Evolutionary conservation across 352 stramenopile genomes (phyloP).

Genomic region (Poterioochromonas sp.): DNA sequence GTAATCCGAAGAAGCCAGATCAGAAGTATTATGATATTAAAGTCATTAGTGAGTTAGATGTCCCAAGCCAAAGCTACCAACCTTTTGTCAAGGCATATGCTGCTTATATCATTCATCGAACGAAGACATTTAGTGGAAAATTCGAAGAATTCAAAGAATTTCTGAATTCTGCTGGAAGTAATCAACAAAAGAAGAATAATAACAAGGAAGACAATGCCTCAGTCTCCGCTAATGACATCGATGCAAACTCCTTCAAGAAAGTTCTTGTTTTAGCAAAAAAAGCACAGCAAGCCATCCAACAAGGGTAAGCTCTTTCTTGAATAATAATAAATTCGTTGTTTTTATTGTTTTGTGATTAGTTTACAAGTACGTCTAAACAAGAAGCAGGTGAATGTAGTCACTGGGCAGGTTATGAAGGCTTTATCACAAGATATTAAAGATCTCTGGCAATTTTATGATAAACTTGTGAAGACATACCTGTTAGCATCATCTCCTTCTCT

Average conservation of each 20-base stretch:
- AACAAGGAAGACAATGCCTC: too few relatives aligned
- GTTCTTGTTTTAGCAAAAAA: too few relatives aligned
- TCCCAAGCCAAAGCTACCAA: background rate
- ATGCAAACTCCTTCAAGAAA: too few relatives aligned
- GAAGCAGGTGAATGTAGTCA: slow-evolving; percentile 3
- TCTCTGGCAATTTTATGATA: background rate
- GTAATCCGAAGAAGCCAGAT: slow-evolving; percentile 10
- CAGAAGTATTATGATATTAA: slow-evolving; percentile 20
- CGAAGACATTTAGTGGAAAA: slow-evolving; percentile 6
- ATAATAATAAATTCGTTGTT: slow-evolving; percentile 17
- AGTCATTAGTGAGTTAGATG: slow-evolving; percentile 9
- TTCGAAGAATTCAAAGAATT: slow-evolving; percentile 25
- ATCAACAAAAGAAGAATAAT: too few relatives aligned
- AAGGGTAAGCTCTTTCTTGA: too few relatives aligned
- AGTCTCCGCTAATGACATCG: too few relatives aligned
- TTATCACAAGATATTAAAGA: slow-evolving; percentile 4
- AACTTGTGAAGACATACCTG: too few relatives aligned
- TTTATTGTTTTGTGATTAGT: background rate
- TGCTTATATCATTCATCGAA: background rate
- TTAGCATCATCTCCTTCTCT: too few relatives aligned
- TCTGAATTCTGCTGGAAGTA: too few relatives aligned
- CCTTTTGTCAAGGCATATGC: slow-evolving; percentile 11
- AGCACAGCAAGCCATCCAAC: too few relatives aligned
- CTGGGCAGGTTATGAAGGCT: background rate
- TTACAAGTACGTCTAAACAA: background rate